These are phyloP conservation scores for Paraphysoderma sedebokerense DNA, from an alignment of 371 early-diverging fungal species.

Conservation along the genomic window DNA sequence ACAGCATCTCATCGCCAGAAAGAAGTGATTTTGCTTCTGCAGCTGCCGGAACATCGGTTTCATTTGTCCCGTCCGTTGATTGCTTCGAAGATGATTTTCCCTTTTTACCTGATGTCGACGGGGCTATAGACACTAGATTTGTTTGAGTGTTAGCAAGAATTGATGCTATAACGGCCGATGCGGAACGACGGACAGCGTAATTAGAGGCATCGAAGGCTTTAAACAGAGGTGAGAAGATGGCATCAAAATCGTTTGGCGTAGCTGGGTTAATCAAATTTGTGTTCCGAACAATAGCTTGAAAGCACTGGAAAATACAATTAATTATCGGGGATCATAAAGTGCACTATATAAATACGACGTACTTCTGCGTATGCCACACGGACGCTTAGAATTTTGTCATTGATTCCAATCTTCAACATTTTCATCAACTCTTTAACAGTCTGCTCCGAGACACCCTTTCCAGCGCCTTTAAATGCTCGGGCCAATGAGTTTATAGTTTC, in stretches of 20 bases:
- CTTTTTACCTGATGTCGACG: slow-evolving; percentile 13
- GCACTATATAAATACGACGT: not conserved
- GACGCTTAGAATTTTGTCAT: slow-evolving; percentile 56
- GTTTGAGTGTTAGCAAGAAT: slow-evolving; percentile 36
- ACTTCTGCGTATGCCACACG: slow-evolving; percentile 58
- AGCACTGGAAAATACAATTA: slow-evolving; percentile 15
- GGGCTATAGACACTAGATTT: slow-evolving; percentile 13
- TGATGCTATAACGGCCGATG: slow-evolving; percentile 40
- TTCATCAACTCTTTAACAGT: slow-evolving; percentile 59
- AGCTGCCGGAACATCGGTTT: slow-evolving; percentile 10
- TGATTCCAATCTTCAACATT: slow-evolving; percentile 37
- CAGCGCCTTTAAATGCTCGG: slow-evolving; percentile 51
- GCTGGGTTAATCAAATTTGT: slow-evolving; percentile 23
- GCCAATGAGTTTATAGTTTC: slow-evolving; percentile 54
- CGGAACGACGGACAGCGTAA: slow-evolving; percentile 40
- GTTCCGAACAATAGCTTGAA: slow-evolving; percentile 27
- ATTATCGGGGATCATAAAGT: not conserved
- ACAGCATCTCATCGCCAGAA: slow-evolving; percentile 47
- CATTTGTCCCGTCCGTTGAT: slow-evolving; percentile 4
- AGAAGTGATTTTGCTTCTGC: slow-evolving; percentile 20
- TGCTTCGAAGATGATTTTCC: slow-evolving; percentile 5
- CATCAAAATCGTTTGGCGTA: slow-evolving; percentile 43
- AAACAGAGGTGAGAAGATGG: slow-evolving; percentile 27
- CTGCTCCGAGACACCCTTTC: slow-evolving; percentile 52
- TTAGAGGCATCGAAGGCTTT: slow-evolving; percentile 52